A percentile compares a stretch with the other conserved stretches of the same genome.
phyloP scores from a whole-genome alignment of 2,329 filamentous ascomycete species.

The Aspergillus pseudoviridinutans region DNA sequence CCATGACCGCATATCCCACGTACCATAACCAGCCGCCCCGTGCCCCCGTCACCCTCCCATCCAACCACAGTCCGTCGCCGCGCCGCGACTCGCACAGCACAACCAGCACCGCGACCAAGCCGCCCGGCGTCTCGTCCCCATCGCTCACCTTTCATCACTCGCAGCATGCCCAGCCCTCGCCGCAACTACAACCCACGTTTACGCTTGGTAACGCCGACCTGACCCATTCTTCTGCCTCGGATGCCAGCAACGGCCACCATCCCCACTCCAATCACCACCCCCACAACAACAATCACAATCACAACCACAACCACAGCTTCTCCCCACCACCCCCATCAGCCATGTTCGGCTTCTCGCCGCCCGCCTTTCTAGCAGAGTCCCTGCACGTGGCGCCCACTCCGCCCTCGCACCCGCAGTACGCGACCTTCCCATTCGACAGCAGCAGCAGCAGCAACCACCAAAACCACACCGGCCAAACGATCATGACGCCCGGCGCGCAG shows the following conservation, averaged over 20 bases:
- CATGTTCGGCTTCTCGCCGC: too few species aligned
- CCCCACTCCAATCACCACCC: conserved; percentile 9
- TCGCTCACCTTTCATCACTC: not conserved
- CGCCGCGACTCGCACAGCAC: not conserved
- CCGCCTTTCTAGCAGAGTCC: too few species aligned
- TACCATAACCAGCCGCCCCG: conserved; percentile 3
- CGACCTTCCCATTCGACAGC: too few species aligned
- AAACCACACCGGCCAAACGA: conserved; percentile 4
- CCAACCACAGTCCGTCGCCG: conserved; percentile 5
- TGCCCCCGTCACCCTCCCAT: conserved; percentile 27
- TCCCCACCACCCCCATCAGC: too few species aligned
- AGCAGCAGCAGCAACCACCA: too few species aligned
- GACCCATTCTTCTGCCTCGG: not conserved
- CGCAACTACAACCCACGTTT: not conserved
- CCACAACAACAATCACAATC: too few species aligned
- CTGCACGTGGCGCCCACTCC: too few species aligned
- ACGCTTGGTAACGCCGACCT: not conserved
- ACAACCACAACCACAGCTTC: too few species aligned
- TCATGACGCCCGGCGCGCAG: conserved; percentile 37
- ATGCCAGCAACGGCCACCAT: not conserved
- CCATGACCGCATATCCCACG: not conserved
- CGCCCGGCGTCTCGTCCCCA: not conserved
- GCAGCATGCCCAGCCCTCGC: too few species aligned
- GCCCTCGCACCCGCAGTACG: too few species aligned
- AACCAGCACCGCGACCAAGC: conserved; percentile 3